Conservation (phyloP, 129 eudicot species). For the Saussurea involucrata region DNA sequence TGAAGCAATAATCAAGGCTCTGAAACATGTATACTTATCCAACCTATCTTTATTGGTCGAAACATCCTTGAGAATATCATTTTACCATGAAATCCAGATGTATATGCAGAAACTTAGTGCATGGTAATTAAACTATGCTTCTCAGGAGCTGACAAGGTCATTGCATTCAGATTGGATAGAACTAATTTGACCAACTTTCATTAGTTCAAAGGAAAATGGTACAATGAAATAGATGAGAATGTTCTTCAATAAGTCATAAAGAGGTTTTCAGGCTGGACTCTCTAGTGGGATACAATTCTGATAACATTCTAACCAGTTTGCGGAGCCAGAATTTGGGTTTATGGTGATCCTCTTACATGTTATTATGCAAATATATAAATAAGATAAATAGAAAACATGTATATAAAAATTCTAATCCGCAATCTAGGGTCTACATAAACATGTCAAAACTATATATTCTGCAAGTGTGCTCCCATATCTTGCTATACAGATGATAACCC, state of each 20-base stretch:
- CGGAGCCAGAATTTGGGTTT: not conserved
- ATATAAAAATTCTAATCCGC: not conserved
- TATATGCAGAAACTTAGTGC: not conserved
- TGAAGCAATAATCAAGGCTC: constrained; percentile 11
- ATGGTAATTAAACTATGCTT: constrained; percentile 8
- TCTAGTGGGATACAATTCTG: not conserved
- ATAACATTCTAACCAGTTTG: not conserved
- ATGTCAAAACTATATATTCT: too few species aligned
- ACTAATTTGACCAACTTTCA: constrained; percentile 12
- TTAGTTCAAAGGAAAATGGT: constrained; percentile 3
- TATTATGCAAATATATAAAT: not conserved
- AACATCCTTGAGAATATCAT: constrained; percentile 9
- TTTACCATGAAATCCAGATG: not conserved
- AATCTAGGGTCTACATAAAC: not conserved
- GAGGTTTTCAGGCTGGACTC: not conserved
- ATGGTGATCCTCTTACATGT: not conserved
- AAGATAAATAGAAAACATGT: not conserved
- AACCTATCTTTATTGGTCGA: not conserved
- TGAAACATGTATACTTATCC: not conserved
- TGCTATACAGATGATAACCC: not conserved
- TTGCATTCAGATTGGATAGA: not conserved
- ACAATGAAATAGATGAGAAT: not conserved
- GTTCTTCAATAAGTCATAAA: not conserved
- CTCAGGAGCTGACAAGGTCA: constrained; percentile 7
- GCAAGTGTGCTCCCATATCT: constrained; percentile 5